These are phyloP conservation scores for Chlorella vulgaris DNA, from an alignment of 139 green algal genomes.

Conservation along the genomic window DNA sequence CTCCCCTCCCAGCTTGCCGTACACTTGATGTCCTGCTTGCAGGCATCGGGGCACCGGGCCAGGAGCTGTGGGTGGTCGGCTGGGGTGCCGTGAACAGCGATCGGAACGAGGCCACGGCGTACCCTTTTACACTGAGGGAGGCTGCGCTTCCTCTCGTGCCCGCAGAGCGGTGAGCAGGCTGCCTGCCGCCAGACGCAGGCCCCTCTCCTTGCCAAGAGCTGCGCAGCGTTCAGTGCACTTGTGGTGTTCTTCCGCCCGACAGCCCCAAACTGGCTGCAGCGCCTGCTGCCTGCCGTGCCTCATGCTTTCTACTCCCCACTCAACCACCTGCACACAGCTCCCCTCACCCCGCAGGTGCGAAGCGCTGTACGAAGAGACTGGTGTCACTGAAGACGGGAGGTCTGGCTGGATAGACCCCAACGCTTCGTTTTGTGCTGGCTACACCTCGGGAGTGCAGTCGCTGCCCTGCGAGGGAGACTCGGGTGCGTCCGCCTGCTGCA, in stretches of 20 bases:
- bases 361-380: background rate
- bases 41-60: background rate
- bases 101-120: background rate
- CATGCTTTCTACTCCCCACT: too few species aligned
- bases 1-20: background rate
- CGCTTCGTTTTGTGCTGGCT: conserved; percentile 7
- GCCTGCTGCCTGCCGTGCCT: too few species aligned
- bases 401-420: background rate
- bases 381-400: background rate
- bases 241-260: too few species aligned
- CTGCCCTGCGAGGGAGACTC: conserved; percentile 19
- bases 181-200: too few species aligned
- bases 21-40: background rate
- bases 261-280: too few species aligned
- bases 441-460: background rate
- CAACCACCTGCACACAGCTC: background rate
- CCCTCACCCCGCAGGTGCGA: background rate
- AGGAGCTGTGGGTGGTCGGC: conserved; percentile 9
- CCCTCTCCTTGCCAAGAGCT: too few species aligned
- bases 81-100: background rate
- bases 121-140: background rate
- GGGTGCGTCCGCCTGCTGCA: background rate
- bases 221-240: too few species aligned
- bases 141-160: background rate
- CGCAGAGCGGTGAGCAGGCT: background rate